Percentiles rank a stretch among this genome's conserved stretches.
phyloP scores from a whole-genome alignment of 2,329 filamentous ascomycete species.

The Alternaria conjuncta region DNA sequence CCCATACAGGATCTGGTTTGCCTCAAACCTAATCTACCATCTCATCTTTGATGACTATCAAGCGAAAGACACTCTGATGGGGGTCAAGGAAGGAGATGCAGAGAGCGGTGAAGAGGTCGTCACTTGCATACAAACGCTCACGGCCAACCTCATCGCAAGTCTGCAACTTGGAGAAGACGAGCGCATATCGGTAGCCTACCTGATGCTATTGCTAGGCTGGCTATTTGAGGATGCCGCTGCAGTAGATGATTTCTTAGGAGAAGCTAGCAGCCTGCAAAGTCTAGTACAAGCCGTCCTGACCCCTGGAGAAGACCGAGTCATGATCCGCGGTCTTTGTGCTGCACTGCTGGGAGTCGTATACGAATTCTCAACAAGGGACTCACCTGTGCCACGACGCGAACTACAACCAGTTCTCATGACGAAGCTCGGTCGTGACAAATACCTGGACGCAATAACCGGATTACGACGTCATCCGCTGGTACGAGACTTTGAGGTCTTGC shows the following conservation, averaged over 20 bases:
- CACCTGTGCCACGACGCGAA: conserved; percentile 80
- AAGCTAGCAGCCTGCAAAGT: conserved; percentile 90
- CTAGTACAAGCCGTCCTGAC: conserved; percentile 74
- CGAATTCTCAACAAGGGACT: conserved; percentile 98
- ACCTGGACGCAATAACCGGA: conserved; percentile 79
- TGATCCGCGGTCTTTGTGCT: conserved; percentile 83
- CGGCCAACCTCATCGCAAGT: conserved; percentile 82
- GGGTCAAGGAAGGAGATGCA: conserved; percentile 86
- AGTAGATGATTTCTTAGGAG: conserved; percentile 89
- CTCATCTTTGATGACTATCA: conserved; percentile 79
- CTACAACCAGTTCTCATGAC: conserved; percentile 79
- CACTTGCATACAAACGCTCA: conserved; percentile 87
- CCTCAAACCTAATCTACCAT: conserved; percentile 84
- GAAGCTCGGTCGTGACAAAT: conserved; percentile 83
- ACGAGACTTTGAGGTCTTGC: conserved; percentile 86
- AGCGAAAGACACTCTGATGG: conserved; percentile 80
- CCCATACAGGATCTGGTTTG: conserved; percentile 89
- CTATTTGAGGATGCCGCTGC: conserved; percentile 90
- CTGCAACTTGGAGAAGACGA: conserved; percentile 79
- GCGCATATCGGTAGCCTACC: conserved; percentile 79
- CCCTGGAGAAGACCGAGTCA: conserved; percentile 61
- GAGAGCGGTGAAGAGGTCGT: conserved; percentile 92
- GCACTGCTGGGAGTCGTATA: conserved; percentile 88
- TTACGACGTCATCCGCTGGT: conserved; percentile 79
- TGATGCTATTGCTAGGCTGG: conserved; percentile 89